Percentiles rank a stretch among this genome's conserved stretches.
Evolutionary conservation across 306 rosid genomes (phyloP).

Genomic region (Castanea mollissima): DNA sequence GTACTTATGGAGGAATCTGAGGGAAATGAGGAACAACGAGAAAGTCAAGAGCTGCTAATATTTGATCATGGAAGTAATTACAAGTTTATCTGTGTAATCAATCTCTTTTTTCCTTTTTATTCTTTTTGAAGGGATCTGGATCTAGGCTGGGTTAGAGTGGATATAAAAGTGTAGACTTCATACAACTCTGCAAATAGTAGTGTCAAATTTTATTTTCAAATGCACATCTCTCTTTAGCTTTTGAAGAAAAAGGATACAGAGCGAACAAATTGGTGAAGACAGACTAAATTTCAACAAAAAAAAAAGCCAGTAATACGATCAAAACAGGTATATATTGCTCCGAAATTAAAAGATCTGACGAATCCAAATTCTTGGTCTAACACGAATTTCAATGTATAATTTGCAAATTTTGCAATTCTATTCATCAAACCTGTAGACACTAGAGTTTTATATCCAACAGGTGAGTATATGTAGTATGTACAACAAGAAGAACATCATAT

Average conservation of each 20-base stretch:
- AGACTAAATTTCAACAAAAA: not conserved
- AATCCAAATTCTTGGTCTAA: not conserved
- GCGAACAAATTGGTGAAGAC: too few relatives aligned
- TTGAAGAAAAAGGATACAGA: not conserved
- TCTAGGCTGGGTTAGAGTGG: not conserved
- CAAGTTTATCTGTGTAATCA: not conserved
- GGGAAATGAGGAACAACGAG: constrained; percentile 19
- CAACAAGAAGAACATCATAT: constrained; percentile 8
- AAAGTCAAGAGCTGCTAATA: constrained; percentile 28
- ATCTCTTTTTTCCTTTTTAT: not conserved
- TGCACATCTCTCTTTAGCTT: not conserved
- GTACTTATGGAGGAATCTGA: constrained; percentile 69
- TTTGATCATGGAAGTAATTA: not conserved
- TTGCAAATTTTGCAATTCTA: not conserved
- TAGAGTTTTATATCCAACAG: not conserved
- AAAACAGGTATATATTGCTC: not conserved
- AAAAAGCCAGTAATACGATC: not conserved
- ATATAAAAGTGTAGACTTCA: not conserved
- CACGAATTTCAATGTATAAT: not conserved
- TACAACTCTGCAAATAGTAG: not conserved
- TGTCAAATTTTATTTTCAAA: not conserved
- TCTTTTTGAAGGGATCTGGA: not conserved
- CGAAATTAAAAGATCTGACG: not conserved
- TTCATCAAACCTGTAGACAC: not conserved
- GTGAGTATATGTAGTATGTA: constrained; percentile 1